phyloP scores from a whole-genome alignment of 2,329 filamentous ascomycete genomes.

The Trichoderma koningiopsis region DNA sequence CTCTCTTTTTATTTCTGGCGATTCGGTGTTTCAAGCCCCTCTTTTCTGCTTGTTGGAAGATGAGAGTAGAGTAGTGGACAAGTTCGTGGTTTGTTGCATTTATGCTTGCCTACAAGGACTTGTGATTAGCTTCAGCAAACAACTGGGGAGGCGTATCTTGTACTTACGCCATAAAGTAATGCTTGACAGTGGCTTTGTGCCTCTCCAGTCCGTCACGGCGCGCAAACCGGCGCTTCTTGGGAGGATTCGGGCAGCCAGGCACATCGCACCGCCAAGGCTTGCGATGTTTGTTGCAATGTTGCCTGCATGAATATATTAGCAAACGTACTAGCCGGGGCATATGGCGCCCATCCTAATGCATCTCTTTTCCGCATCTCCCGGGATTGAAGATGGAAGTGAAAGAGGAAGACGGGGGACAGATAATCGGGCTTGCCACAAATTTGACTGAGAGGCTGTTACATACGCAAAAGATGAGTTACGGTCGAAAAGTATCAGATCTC shows the following conservation, averaged over 20 bases:
- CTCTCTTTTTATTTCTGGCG: background rate
- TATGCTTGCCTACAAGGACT: background rate
- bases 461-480: constrained; percentile 48
- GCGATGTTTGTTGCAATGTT: constrained; percentile 48
- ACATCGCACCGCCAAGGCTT: constrained; percentile 46
- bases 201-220: constrained; percentile 47
- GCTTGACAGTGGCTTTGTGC: constrained; percentile 45
- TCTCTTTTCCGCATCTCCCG: background rate
- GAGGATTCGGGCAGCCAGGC: constrained; percentile 45
- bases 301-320: constrained; percentile 34
- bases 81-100: background rate
- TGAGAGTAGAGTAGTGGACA: background rate
- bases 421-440: background rate
- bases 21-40: background rate
- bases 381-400: background rate
- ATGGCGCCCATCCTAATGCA: constrained; percentile 7
- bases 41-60: background rate
- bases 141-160: background rate
- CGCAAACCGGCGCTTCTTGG: constrained; percentile 46
- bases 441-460: constrained; percentile 19
- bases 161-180: constrained; percentile 37
- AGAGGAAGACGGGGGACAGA: background rate
- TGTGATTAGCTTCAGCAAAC: background rate
- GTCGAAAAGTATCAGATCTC: constrained; percentile 44
- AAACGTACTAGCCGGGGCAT: constrained; percentile 12